Conservation (phyloP, 2,329 filamentous ascomycete species). For the Apiospora aurea region DNA sequence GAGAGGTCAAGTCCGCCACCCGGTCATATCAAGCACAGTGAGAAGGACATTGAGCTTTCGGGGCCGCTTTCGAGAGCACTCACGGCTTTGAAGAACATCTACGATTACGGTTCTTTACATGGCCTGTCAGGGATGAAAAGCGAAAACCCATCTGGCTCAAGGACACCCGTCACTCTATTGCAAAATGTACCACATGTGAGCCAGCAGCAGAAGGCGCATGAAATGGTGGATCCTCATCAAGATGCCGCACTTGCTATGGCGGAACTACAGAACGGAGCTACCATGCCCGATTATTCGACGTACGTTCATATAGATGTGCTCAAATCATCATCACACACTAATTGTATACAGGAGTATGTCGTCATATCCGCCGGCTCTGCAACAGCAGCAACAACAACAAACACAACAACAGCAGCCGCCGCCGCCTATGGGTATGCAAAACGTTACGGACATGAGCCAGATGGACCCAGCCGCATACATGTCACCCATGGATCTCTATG, state of each 20-base stretch:
- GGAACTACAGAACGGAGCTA: slow-evolving; percentile 66
- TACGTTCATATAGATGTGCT: slow-evolving; percentile 32
- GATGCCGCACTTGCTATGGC: slow-evolving; percentile 71
- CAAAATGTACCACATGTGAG: slow-evolving; percentile 6
- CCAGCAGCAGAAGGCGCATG: slow-evolving; percentile 35
- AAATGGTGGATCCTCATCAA: slow-evolving; percentile 59
- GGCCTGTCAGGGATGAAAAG: slow-evolving; percentile 55
- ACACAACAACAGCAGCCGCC: slow-evolving; percentile 39
- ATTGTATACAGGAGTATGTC: neutral
- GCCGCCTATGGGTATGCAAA: slow-evolving; percentile 38
- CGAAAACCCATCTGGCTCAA: slow-evolving; percentile 54
- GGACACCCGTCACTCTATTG: slow-evolving; percentile 32
- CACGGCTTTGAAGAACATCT: slow-evolving; percentile 69
- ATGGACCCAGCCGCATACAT: slow-evolving; percentile 66
- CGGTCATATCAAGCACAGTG: slow-evolving; percentile 59
- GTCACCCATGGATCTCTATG: slow-evolving; percentile 72
- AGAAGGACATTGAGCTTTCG: slow-evolving; percentile 67
- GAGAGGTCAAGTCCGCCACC: slow-evolving; percentile 61
- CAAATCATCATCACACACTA: neutral
- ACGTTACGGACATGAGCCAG: slow-evolving; percentile 53
- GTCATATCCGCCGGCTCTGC: neutral
- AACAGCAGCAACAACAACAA: neutral
- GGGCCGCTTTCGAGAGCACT: slow-evolving; percentile 68
- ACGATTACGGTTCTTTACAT: slow-evolving; percentile 67
- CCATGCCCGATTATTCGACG: slow-evolving; percentile 54